Evolutionary conservation across 2,329 filamentous ascomycete species (phyloP), one percentile per base, ranked within the genome.

Genomic region (Neofusicoccum parvum): DNA sequence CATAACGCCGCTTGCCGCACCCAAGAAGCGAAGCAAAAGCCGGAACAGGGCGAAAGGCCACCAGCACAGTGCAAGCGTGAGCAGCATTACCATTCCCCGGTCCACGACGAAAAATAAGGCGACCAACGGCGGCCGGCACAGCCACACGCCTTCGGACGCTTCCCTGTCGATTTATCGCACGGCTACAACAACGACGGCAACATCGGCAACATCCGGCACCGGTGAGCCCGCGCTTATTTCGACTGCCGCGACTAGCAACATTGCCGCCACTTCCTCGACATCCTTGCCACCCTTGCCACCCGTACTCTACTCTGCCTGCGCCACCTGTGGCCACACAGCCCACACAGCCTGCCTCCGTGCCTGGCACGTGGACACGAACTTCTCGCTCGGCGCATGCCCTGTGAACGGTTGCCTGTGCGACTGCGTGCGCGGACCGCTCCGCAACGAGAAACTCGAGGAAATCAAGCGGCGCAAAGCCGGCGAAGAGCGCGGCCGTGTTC

Each of bases 381-480:
- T 46, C 20, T 54, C 50, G 11, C 82, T 84, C 68, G 86, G 86
- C 15, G 81, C 80, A 36, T 89, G 87, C 75, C 82, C 86, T 2
- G 86, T 83, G 7, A 80, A 82, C 54, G 87, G 85, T 17, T 89
- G 87, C 73, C 76, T 83, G 62, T 87, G 87, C 70, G 85, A 87
- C 70, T 89, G 87, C 69, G 82, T 82, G 1, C 80, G 81, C 2
- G 85, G 85, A 12, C 78, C 78, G 4, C 69, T 75, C 27, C 73
- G 78, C 9, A 72, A 76, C 45, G 71, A 73, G 17, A 76, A 74
- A 65, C 66, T 77, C 7, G 67, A 72, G 15, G 68, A 69, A 43
- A 32, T 60, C 11, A 58, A 56, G 64, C 54, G 48, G 23, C 70
- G 70, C 64, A 74, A 76, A 65, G 73, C 72, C 63, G 72, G 75